These are phyloP conservation scores for Rubus parviflorus DNA, from an alignment of 306 rosid genomes.

Conservation along the genomic window DNA sequence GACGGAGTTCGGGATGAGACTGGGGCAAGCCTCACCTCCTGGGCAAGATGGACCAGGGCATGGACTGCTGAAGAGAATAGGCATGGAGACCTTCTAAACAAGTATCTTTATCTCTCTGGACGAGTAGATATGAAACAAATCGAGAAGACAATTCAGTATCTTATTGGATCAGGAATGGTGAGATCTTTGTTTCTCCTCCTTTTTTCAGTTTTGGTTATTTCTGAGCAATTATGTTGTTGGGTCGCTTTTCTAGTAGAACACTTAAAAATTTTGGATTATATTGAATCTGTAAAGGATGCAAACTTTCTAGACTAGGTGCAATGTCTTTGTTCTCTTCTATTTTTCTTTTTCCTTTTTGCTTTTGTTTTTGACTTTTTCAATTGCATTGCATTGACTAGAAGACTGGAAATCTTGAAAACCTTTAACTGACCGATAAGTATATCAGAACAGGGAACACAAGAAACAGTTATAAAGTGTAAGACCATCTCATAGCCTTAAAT, in stretches of 20 bases:
- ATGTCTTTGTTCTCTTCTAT: neutral
- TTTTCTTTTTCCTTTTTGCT: neutral
- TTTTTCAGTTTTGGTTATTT: slow-evolving; percentile 9
- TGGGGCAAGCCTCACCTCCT: slow-evolving; percentile 50
- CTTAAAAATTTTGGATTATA: neutral
- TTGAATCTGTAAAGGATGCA: neutral
- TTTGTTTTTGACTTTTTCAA: neutral
- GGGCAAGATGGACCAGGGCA: slow-evolving; percentile 58
- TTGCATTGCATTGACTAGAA: neutral
- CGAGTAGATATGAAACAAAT: slow-evolving; percentile 56
- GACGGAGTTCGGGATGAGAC: slow-evolving; percentile 62
- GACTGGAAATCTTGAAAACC: neutral
- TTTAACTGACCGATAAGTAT: neutral
- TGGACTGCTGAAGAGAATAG: slow-evolving; percentile 68
- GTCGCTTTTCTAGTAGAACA: neutral
- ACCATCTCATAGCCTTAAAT: neutral
- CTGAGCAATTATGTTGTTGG: neutral
- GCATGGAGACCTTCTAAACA: slow-evolving; percentile 59
- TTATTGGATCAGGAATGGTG: slow-evolving; percentile 65
- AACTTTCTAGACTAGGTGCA: neutral
- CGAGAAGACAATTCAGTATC: slow-evolving; percentile 55
- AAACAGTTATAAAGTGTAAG: neutral
- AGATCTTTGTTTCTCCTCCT: slow-evolving; percentile 15
- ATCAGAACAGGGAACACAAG: neutral
- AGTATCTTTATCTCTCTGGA: slow-evolving; percentile 58